Evolutionary conservation across 2,329 filamentous ascomycete species (phyloP), one percentile per base, ranked within the genome.

Genomic region (Aspergillus jensenii): DNA sequence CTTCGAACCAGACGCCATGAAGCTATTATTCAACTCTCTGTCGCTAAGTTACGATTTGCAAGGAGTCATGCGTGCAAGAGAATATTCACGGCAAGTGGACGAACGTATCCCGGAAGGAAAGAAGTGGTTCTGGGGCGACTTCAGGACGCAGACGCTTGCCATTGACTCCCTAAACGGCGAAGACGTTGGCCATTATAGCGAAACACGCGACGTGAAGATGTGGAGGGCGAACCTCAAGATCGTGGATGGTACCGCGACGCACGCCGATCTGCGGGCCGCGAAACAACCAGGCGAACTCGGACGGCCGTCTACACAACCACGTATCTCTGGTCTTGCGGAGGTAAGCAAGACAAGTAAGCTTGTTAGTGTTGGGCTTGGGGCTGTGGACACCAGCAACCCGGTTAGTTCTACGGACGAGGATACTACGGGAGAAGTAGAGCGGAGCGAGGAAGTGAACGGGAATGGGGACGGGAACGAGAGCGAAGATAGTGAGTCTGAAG

Each of bases 41-140:
- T 61, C 59, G 1, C 67, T 84, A 1, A 72, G 74, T 12, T 68
- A 73, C 9, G 84, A 85, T n/a, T 64, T 82, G 0, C 65, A 71
- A 12, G 77, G 79, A 2, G 70, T 84, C 1, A 49, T 76, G 0
- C 71, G 74, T n/a, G 82, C 77, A 1, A 78, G 84, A 2, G 62
- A 67, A 1, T 85, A 78, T 64, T 78, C 81, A 1, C 65, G 68
- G 0, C 60, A 73, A 12, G 71, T 77, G 15, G 82, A 87, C 57
- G 60, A 72, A 1, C 81, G 84, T 3, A 82, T 86, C 27, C 65
- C 71, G 0, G 52, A 65, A 1, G 76, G 73, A 14, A 76, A 78
- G 25, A 69, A 72, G 0, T 87, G 84, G 84, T 84, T 81, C 67
- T 85, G 82, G 80, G 83, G 78, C 0, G 84, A 87, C 52, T 76